phyloP scores from a whole-genome alignment of 495 filamentous ascomycete genomes.

The Aspergillus taichungensis region DNA sequence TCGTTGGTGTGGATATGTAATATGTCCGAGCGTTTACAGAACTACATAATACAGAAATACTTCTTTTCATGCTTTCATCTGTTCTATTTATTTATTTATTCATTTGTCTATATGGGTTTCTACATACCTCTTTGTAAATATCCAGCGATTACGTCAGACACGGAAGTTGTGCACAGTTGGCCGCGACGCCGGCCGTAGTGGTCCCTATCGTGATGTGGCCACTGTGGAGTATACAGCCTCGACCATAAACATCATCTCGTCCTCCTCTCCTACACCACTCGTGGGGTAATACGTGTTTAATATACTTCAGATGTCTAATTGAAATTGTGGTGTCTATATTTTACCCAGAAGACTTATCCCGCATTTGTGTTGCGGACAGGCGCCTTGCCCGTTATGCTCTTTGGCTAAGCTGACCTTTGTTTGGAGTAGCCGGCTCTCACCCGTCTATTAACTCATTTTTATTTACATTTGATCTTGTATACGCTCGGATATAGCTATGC shows the following conservation, averaged over 20 bases:
- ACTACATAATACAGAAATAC: neutral
- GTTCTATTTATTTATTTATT: neutral
- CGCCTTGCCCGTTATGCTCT: too few species aligned
- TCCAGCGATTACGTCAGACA: slow-evolving; percentile 2
- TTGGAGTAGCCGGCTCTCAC: too few species aligned
- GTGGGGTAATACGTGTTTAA: too few species aligned
- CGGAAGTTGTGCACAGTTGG: slow-evolving; percentile 26
- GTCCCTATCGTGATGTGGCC: slow-evolving; percentile 24
- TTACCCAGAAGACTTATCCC: too few species aligned
- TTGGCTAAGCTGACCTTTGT: too few species aligned
- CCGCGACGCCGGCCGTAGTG: slow-evolving; percentile 28
- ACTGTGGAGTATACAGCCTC: slow-evolving; percentile 4
- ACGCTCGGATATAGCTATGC: slow-evolving; percentile 13
- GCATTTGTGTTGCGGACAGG: too few species aligned
- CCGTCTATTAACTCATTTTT: too few species aligned
- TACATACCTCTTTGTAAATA: neutral
- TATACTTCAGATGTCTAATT: too few species aligned
- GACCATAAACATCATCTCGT: neutral
- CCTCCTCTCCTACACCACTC: too few species aligned
- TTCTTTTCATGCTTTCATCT: too few species aligned
- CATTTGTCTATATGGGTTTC: slow-evolving; percentile 1
- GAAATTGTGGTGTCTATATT: too few species aligned
- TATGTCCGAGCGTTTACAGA: neutral
- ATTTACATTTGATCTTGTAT: neutral
- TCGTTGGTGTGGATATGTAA: slow-evolving; percentile 1